phyloP scores from a whole-genome alignment of 192 early-diverging fungal species.

The Linnemannia zychae region DNA sequence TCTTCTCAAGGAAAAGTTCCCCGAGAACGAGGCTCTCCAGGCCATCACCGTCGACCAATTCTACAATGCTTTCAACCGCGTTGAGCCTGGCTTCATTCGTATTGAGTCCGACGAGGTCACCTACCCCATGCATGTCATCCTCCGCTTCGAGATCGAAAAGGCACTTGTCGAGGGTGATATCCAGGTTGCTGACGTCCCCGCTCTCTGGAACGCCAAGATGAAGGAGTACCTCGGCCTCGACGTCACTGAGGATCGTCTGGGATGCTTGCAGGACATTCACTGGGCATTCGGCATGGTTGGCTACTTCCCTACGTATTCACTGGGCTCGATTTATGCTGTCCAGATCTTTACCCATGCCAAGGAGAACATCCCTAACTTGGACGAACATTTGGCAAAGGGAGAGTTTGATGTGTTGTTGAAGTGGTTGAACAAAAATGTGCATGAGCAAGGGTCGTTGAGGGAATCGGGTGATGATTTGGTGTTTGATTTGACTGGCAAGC shows the following conservation, averaged over 20 bases:
- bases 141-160: constrained; percentile 58
- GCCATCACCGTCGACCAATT: constrained; percentile 20
- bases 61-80: constrained; percentile 50
- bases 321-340: constrained; percentile 54
- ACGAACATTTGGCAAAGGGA: constrained; percentile 48
- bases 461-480: constrained; percentile 55
- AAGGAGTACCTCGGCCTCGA: constrained; percentile 58
- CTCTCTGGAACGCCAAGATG: constrained; percentile 56
- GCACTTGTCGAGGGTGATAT: constrained; percentile 43
- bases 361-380: constrained; percentile 42
- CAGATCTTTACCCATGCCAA: constrained; percentile 40
- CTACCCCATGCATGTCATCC: constrained; percentile 55
- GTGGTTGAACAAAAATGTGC: constrained; percentile 59
- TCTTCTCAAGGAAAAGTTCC: constrained; percentile 49
- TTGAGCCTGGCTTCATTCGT: constrained; percentile 53
- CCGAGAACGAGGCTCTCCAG: constrained; percentile 24
- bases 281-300: constrained; percentile 56
- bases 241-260: constrained; percentile 36
- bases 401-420: constrained; percentile 52
- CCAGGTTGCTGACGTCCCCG: constrained; percentile 45
- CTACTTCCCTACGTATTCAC: constrained; percentile 60
- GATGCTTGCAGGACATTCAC: constrained; percentile 59
- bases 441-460: constrained; percentile 42
- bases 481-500: constrained; percentile 38
- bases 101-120: constrained; percentile 57